Evolutionary conservation across 768 basidiomycete genomes (phyloP).

Genomic region (Lactifluus rugatus): DNA sequence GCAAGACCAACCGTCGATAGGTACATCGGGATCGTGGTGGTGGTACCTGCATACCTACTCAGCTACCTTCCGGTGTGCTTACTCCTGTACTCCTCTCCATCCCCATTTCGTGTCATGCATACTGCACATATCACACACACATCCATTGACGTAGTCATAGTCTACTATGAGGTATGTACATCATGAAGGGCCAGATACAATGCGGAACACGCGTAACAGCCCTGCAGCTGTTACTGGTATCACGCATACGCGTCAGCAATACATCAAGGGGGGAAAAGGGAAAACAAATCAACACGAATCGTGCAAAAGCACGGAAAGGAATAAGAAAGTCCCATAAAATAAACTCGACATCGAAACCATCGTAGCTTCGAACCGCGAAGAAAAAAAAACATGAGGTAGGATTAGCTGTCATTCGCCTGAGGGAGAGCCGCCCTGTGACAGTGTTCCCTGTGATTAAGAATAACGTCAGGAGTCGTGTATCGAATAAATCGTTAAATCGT

Average conservation of each 20-base stretch:
- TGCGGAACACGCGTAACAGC: background rate
- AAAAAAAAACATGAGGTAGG: background rate
- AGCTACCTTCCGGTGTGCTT: background rate
- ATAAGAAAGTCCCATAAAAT: constrained; percentile 7
- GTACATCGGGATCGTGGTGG: background rate
- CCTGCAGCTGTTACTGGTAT: background rate
- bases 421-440: constrained; percentile 9
- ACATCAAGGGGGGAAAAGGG: no score
- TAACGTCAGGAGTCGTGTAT: background rate
- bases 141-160: background rate
- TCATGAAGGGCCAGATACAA: background rate
- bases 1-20: constrained; percentile 74
- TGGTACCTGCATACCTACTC: background rate
- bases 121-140: background rate
- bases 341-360: background rate
- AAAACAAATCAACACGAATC: background rate
- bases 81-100: background rate
- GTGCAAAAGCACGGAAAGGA: constrained; percentile 8
- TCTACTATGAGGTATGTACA: background rate
- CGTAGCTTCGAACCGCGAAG: background rate
- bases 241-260: background rate
- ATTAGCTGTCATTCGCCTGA: background rate
- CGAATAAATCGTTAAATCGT: background rate
- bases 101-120: background rate
- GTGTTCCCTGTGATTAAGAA: background rate